phyloP scores from a whole-genome alignment of 2,329 filamentous ascomycete species.

The Teratosphaeria pseudoeucalypti region DNA sequence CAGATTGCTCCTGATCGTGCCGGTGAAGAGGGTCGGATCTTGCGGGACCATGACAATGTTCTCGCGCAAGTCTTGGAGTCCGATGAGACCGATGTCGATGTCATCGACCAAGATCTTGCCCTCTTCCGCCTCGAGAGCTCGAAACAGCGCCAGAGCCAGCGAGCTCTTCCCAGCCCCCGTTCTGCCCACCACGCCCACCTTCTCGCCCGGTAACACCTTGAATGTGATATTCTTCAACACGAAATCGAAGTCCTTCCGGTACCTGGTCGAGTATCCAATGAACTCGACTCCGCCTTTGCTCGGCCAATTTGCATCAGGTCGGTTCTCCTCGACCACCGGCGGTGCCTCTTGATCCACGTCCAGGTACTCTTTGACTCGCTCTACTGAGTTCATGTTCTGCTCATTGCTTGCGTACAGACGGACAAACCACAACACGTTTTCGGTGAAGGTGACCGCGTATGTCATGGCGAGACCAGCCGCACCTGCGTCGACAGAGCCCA shows the following conservation, averaged over 20 bases:
- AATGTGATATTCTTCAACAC: conserved; percentile 78
- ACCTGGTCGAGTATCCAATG: conserved; percentile 76
- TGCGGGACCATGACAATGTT: conserved; percentile 96
- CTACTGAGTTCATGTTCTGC: conserved; percentile 99
- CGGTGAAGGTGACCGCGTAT: conserved; percentile 92
- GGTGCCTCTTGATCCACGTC: conserved; percentile 90
- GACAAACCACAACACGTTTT: conserved; percentile 94
- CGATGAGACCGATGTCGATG: conserved; percentile 81
- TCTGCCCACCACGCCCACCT: conserved; percentile 90
- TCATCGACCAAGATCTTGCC: conserved; percentile 86
- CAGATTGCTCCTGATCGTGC: conserved; percentile 82
- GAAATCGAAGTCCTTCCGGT: conserved; percentile 75
- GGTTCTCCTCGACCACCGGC: conserved; percentile 63
- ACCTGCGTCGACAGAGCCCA: conserved; percentile 77
- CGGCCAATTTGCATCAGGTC: conserved; percentile 75
- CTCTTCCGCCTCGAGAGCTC: conserved; percentile 79
- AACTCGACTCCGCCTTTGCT: conserved; percentile 79
- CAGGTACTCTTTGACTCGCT: conserved; percentile 93
- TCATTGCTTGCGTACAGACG: conserved; percentile 90
- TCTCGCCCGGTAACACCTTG: conserved; percentile 75
- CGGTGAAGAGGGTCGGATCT: conserved; percentile 88
- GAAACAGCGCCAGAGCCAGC: conserved; percentile 82
- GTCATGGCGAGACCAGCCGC: conserved; percentile 88
- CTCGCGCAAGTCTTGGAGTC: conserved; percentile 84
- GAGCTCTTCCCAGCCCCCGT: conserved; percentile 97